Percentiles rank a stretch among this genome's conserved stretches.
Conservation (phyloP, 495 filamentous ascomycete genomes). For the Cercophora samala region DNA sequence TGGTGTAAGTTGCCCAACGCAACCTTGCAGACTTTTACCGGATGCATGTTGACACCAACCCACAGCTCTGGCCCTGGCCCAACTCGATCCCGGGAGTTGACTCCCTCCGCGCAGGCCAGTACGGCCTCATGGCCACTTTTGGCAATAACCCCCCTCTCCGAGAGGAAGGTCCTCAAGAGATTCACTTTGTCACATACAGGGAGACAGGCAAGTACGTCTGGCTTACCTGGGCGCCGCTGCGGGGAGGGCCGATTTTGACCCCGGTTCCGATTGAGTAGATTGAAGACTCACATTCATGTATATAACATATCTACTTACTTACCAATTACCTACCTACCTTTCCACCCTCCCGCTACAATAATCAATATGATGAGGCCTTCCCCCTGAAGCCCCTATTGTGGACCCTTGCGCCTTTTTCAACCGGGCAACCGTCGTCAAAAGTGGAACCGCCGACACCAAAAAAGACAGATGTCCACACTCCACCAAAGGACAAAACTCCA, state of each 20-base stretch:
- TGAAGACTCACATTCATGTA: neutral
- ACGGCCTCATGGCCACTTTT: constrained; percentile 27
- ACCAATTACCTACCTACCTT: neutral
- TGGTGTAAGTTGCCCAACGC: constrained; percentile 22
- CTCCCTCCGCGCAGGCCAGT: constrained; percentile 23
- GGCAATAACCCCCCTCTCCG: constrained; percentile 11
- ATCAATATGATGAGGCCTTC: neutral
- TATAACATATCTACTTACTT: neutral
- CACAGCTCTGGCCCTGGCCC: constrained; percentile 26
- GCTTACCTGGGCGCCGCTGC: constrained; percentile 24
- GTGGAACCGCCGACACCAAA: neutral
- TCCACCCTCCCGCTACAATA: neutral
- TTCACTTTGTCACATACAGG: constrained; percentile 17
- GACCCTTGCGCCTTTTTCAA: too few species aligned
- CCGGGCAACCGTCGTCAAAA: neutral
- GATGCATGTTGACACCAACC: neutral
- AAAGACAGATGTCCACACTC: neutral
- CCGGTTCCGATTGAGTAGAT: neutral
- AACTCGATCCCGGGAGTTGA: constrained; percentile 23
- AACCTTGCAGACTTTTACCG: constrained; percentile 5
- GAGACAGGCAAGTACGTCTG: constrained; percentile 27
- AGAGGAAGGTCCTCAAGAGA: constrained; percentile 15
- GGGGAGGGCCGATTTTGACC: neutral
- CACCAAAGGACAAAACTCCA: neutral
- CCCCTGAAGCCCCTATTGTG: neutral